These are phyloP conservation scores for Clonostachys byssicola DNA, from an alignment of 2,329 filamentous ascomycete genomes.

Conservation along the genomic window DNA sequence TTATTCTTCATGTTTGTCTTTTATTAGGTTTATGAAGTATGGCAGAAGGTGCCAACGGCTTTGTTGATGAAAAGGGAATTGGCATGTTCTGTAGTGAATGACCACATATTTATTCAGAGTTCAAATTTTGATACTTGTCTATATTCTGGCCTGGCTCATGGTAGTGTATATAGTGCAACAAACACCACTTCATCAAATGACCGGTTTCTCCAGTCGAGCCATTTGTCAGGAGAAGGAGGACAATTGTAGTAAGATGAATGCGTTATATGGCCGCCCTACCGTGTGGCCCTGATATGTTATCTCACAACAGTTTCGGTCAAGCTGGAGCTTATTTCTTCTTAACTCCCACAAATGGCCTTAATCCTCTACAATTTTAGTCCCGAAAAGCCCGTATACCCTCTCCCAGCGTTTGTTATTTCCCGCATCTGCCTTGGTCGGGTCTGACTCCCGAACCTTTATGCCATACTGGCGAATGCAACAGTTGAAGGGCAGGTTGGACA, in stretches of 20 bases:
- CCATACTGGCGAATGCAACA: slow-evolving; percentile 74
- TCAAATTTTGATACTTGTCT: background rate
- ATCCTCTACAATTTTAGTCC: slow-evolving; percentile 36
- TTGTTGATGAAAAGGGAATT: too few species aligned
- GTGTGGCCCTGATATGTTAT: too few species aligned
- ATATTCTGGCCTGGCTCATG: background rate
- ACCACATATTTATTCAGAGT: background rate
- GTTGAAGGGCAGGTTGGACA: slow-evolving; percentile 56
- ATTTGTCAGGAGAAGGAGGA: too few species aligned
- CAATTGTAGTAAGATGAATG: too few species aligned
- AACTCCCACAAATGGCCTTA: too few species aligned
- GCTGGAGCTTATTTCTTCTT: too few species aligned
- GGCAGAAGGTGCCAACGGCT: too few species aligned
- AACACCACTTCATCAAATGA: too few species aligned
- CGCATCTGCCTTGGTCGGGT: slow-evolving; percentile 36
- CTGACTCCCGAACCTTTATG: slow-evolving; percentile 35
- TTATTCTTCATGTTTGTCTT: background rate
- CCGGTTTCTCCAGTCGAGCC: too few species aligned
- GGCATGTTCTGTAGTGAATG: background rate
- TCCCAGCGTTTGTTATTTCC: slow-evolving; percentile 50
- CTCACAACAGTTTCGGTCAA: too few species aligned
- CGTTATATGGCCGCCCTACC: too few species aligned
- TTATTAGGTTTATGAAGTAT: background rate
- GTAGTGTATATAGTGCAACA: too few species aligned
- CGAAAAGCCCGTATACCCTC: slow-evolving; percentile 60